Conservation (phyloP, 805 yeast species). For the Candida pseudofarinosa region DNA sequence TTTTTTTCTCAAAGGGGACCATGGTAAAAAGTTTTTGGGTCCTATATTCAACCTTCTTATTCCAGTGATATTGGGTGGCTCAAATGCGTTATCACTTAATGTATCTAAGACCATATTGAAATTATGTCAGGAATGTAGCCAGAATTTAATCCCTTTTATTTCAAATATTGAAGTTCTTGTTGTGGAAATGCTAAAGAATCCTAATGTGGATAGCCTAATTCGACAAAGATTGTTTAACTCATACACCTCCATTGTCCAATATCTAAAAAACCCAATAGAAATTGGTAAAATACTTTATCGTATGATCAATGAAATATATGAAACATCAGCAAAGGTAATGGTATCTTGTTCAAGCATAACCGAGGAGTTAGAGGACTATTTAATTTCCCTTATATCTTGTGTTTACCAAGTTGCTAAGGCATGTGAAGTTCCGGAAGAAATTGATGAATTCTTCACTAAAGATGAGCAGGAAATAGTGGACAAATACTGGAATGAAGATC, state of each 20-base stretch:
- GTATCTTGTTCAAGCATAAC: conserved; percentile 1
- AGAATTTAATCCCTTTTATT: conserved; percentile 35
- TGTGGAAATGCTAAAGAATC: conserved; percentile 42
- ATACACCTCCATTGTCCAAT: conserved; percentile 58
- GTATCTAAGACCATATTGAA: conserved; percentile 52
- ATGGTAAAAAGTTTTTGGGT: conserved; percentile 45
- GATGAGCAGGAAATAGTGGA: conserved; percentile 25
- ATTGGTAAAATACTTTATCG: conserved; percentile 19
- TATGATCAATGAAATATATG: conserved; percentile 21
- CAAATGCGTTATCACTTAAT: conserved; percentile 29
- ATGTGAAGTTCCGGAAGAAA: conserved; percentile 53
- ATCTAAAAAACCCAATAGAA: conserved; percentile 41
- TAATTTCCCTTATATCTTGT: conserved; percentile 56
- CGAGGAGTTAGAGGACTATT: conserved; percentile 38
- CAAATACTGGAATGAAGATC: conserved; percentile 49
- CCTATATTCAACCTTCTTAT: conserved; percentile 55
- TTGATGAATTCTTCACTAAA: conserved; percentile 33
- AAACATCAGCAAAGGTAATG: conserved; percentile 12
- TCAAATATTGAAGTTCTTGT: conserved; percentile 48
- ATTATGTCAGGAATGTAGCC: conserved; percentile 53
- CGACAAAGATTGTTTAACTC: conserved; percentile 61
- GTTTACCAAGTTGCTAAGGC: conserved; percentile 72
- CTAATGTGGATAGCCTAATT: conserved; percentile 39
- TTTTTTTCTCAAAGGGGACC: conserved; percentile 49
- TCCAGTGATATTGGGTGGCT: conserved; percentile 26